Conservation (phyloP, 495 filamentous ascomycete species). For the Aspergillus incahuasiensis region DNA sequence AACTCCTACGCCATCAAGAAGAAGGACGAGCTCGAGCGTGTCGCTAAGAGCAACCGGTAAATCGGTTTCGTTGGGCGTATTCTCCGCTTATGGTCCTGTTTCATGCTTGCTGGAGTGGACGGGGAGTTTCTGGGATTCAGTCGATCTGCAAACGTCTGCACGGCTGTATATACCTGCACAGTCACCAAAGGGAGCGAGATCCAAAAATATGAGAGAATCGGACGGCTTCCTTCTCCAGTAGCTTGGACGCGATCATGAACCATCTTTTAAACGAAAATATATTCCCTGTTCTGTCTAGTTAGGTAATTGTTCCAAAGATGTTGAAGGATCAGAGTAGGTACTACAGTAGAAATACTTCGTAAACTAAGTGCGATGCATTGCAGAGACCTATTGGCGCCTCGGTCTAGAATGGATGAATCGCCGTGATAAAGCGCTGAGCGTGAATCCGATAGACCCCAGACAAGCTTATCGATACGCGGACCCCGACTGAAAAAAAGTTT, state of each 20-base stretch:
- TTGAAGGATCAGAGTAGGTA: not conserved
- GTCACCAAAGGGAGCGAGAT: conserved; percentile 38
- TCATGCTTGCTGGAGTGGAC: conserved; percentile 47
- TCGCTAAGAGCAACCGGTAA: conserved; percentile 99
- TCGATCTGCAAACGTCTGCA: conserved; percentile 45
- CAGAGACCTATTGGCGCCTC: too few species aligned
- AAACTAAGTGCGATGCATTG: too few species aligned
- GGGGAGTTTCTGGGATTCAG: conserved; percentile 45
- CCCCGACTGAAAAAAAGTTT: conserved; percentile 36
- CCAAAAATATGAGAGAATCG: conserved; percentile 37
- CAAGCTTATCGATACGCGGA: conserved; percentile 38
- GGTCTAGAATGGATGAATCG: not conserved
- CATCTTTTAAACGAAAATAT: conserved; percentile 29
- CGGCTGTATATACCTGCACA: conserved; percentile 45
- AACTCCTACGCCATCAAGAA: conserved; percentile 99
- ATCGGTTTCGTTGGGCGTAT: conserved; percentile 39
- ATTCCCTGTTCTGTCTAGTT: conserved; percentile 11
- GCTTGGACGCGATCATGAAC: conserved; percentile 47
- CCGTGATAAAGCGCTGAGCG: not conserved
- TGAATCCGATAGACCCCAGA: not conserved
- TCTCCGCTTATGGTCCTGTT: conserved; percentile 44
- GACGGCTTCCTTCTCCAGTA: conserved; percentile 44
- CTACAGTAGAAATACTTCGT: not conserved
- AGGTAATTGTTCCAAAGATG: not conserved
- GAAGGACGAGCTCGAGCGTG: conserved; percentile 99